These are phyloP conservation scores for Cytospora schulzeri DNA, from an alignment of 2,329 filamentous ascomycete genomes.

Conservation along the genomic window DNA sequence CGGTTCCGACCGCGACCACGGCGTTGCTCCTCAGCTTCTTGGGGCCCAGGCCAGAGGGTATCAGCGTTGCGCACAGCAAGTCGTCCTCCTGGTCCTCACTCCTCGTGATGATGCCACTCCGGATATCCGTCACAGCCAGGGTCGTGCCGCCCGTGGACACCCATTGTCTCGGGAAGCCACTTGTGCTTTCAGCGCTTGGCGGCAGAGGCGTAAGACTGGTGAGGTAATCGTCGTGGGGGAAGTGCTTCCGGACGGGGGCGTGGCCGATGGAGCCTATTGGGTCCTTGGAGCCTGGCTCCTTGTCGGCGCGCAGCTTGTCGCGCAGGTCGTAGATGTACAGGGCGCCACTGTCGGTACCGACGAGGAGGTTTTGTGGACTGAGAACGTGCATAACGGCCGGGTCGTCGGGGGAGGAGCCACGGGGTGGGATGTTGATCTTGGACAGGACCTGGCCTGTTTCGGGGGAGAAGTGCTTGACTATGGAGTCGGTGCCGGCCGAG, in stretches of 20 bases:
- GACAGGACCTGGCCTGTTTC: constrained; percentile 69
- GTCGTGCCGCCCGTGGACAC: constrained; percentile 91
- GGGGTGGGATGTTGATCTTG: constrained; percentile 76
- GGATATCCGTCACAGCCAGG: constrained; percentile 84
- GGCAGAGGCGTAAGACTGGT: constrained; percentile 85
- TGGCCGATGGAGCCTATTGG: constrained; percentile 50
- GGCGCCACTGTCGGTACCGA: constrained; percentile 87
- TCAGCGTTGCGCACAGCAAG: constrained; percentile 76
- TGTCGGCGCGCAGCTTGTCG: constrained; percentile 40
- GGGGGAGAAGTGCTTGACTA: constrained; percentile 58
- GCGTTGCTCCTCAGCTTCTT: constrained; percentile 68
- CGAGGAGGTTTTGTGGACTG: constrained; percentile 83
- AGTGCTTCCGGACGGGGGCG: constrained; percentile 76
- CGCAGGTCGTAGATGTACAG: constrained; percentile 88
- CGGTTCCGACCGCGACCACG: constrained; percentile 74
- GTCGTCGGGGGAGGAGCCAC: constrained; percentile 60
- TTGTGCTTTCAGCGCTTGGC: constrained; percentile 77
- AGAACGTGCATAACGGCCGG: constrained; percentile 81
- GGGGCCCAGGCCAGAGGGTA: constrained; percentile 70
- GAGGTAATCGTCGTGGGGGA: constrained; percentile 90
- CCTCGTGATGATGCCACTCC: constrained; percentile 80
- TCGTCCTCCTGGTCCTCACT: constrained; percentile 97
- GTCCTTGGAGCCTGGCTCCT: constrained; percentile 11
- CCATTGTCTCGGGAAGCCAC: constrained; percentile 92
- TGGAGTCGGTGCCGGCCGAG: constrained; percentile 61